phyloP scores from a whole-genome alignment of 2,329 filamentous ascomycete species.

The Monilinia aucupariae region DNA sequence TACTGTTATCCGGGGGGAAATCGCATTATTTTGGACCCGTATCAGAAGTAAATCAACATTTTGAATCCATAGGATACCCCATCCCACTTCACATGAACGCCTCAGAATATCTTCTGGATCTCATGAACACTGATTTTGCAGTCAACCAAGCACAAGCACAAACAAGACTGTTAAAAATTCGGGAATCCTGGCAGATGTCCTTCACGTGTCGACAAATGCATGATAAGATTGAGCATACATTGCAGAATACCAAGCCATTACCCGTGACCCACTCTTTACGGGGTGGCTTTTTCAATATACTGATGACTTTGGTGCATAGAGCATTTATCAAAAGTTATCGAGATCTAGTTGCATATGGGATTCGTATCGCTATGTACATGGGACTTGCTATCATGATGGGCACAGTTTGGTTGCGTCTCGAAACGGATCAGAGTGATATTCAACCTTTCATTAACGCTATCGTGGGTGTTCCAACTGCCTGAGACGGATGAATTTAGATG shows the following conservation, averaged over 20 bases:
- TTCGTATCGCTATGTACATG: slow-evolving; percentile 77
- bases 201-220: slow-evolving; percentile 35
- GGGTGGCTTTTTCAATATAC: slow-evolving; percentile 40
- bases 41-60: slow-evolving; percentile 54
- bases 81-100: slow-evolving; percentile 70
- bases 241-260: slow-evolving; percentile 20
- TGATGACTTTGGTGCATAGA: slow-evolving; percentile 65
- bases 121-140: slow-evolving; percentile 73
- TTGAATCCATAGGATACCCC: slow-evolving; percentile 52
- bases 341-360: slow-evolving; percentile 78
- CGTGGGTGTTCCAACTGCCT: slow-evolving; percentile 34
- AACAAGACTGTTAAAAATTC: slow-evolving; percentile 48
- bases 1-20: slow-evolving; percentile 65
- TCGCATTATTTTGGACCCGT: slow-evolving; percentile 70
- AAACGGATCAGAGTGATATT: slow-evolving; percentile 64
- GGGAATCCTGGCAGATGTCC: slow-evolving; percentile 51
- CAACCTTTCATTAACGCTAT: slow-evolving; percentile 79
- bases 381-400: slow-evolving; percentile 80
- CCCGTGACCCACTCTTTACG: slow-evolving; percentile 28
- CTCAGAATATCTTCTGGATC: slow-evolving; percentile 72
- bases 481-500: neutral
- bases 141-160: slow-evolving; percentile 43
- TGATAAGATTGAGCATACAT: slow-evolving; percentile 28
- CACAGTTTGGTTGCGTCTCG: slow-evolving; percentile 75
- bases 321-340: slow-evolving; percentile 79